Conservation (phyloP, 164 flowering plant genomes). For the Stephania cephalantha region DNA sequence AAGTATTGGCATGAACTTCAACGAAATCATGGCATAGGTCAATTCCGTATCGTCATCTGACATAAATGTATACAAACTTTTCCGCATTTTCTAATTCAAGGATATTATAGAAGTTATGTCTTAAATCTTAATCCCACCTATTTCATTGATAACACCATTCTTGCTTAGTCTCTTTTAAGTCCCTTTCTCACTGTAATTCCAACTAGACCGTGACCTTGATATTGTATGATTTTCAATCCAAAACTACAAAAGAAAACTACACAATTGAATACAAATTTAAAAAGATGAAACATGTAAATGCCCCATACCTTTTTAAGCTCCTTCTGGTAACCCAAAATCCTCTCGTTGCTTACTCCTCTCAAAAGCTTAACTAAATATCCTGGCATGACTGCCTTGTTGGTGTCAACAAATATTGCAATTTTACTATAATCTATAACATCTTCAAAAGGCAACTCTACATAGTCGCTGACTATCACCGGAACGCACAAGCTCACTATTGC, state of each 20-base stretch:
- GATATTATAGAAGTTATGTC: neutral
- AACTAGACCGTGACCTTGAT: no score
- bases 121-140: neutral
- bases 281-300: neutral
- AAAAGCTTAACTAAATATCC: slow-evolving; percentile 56
- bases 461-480: slow-evolving; percentile 87
- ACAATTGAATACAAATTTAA: neutral
- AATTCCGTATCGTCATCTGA: neutral
- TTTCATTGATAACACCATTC: neutral
- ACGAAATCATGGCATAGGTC: neutral
- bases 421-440: slow-evolving; percentile 80
- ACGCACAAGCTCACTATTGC: slow-evolving; percentile 92
- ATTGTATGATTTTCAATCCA: neutral
- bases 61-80: neutral
- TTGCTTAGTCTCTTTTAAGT: no score
- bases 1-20: neutral
- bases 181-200: no score
- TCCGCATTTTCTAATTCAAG: neutral
- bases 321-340: slow-evolving; percentile 60
- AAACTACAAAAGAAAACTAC: neutral
- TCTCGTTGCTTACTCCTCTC: slow-evolving; percentile 41
- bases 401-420: slow-evolving; percentile 77
- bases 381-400: slow-evolving; percentile 57
- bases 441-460: slow-evolving; percentile 92
- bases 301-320: slow-evolving; percentile 58